phyloP scores from a whole-genome alignment of 169 alveolate genomes.

The Cryptosporidium xiaoi region DNA sequence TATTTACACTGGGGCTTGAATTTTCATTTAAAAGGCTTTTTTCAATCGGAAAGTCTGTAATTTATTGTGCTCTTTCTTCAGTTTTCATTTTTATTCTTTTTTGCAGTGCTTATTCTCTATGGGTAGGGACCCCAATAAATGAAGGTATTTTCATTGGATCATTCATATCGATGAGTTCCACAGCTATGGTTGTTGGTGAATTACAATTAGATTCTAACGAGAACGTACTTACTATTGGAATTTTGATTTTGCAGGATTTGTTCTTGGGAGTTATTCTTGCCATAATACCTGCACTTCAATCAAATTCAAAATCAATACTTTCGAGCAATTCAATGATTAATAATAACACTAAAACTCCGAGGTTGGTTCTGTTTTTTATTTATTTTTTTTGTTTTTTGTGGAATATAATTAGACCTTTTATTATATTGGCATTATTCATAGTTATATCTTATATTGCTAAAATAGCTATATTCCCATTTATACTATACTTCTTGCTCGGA shows the following conservation, averaged over 20 bases:
- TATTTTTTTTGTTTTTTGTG: constrained; percentile 25
- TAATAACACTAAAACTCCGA: not conserved
- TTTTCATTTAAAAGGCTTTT: constrained; percentile 58
- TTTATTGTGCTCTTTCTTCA: constrained; percentile 63
- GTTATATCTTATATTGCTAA: constrained; percentile 44
- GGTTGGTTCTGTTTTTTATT: not conserved
- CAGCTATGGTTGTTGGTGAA: constrained; percentile 68
- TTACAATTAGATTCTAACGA: constrained; percentile 68
- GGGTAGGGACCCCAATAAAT: constrained; percentile 69
- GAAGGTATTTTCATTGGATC: constrained; percentile 74
- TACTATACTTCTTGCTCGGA: constrained; percentile 16
- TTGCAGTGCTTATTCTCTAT: constrained; percentile 62
- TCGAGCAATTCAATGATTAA: not conserved
- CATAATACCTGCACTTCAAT: constrained; percentile 55
- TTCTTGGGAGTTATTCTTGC: constrained; percentile 54
- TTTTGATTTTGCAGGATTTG: constrained; percentile 59
- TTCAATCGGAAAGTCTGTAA: constrained; percentile 53
- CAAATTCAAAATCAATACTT: not conserved
- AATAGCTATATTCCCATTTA: constrained; percentile 33
- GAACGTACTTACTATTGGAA: constrained; percentile 59
- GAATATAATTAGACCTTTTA: constrained; percentile 59
- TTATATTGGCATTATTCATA: constrained; percentile 19
- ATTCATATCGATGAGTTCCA: constrained; percentile 70
- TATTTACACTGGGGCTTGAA: constrained; percentile 54
- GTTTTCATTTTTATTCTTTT: constrained; percentile 22